Evolutionary conservation across 1,284 basidiomycete genomes (phyloP), one percentile per base, ranked within the genome.

Genomic region (Trichosporon inkin): DNA sequence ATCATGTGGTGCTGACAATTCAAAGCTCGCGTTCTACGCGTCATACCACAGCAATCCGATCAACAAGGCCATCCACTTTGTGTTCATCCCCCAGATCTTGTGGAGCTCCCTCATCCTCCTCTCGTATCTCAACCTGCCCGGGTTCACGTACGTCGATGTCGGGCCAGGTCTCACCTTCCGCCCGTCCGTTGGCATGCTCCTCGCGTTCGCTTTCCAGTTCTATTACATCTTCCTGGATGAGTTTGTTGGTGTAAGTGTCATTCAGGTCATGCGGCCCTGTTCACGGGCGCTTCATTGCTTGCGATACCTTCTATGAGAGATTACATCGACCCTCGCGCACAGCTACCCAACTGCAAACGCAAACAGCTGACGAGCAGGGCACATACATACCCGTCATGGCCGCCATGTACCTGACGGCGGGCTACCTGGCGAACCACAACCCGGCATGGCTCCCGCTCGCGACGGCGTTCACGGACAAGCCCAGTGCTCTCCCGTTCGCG

Each of bases 191-290:
- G 77, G 88, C 1, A 77, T 86, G 16, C 72, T 88, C 34, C 78
- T 83, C 67, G 81, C 84, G 6, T 76, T 78, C 1, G 58, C 83
- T 1, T 90, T 88, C 71, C 75, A 87, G 35, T 67, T 78, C 2
- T 95, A 93, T 77, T 95, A 92, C 75, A 80, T 85, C 68, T 62
- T 81, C 24, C 84, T 95, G 17, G 90, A 93, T 61, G 88, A 89
- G 3, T 68, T 84, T 24, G 89, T 87, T 57, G 88, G 89, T 28
- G 91, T 92, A 73, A 72, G 89, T 83, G n/a, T 49, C 6, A 5
- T 1, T 16, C 10, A 10, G 49, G 49, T 10, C 34, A n/a, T 17
- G 14, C 2, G 28, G 49, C 24, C 16, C 39, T 40, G n/a, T 17
- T n/a, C n/a, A n/a, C n/a, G n/a, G n/a, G n/a, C n/a, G n/a, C n/a